Base-by-base conservation (phyloP, 306 rosid species). In the Corylus avellana region DNA sequence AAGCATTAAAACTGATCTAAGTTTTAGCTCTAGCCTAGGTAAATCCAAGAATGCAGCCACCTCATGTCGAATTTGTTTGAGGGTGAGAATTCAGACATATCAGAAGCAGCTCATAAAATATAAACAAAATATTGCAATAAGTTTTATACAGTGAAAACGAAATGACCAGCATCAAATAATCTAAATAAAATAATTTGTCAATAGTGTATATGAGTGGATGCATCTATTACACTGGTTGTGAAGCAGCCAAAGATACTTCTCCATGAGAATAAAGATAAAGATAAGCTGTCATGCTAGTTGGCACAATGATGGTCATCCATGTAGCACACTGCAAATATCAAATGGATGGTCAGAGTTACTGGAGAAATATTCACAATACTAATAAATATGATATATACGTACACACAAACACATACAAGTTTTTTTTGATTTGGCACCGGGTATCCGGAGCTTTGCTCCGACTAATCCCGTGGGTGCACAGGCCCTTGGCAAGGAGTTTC, bases 141-240 rank as follows among this genome's bases (percentile, higher is more conserved):
- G n/a, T 0, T 22, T 12, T 20, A 22, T 20, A 72, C 27, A 86
- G 72, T 70, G 42, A 77, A 70, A 53, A 77, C 18, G 22, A 70
- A 67, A 80, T 42, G 8, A 72, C 37, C 5, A 39, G 4, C 46
- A 56, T 48, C 12, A 73, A 72, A 37, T 42, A 73, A 73, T 72
- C 46, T 51, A 68, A 82, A 72, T 63, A 73, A 72, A 64, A 62
- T 17, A 4, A 37, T 55, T 44, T 46, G 61, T 74, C 69, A 75
- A 75, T 42, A 79, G 74, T 53, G 68, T 58, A 62, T 77, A 77
- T 78, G 86, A 82, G 85, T 85, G 92, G 98, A 92, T 86, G 94
- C 97, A 80, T 93, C 97, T 96, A 96, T 96, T 96, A 93, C 99
- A 96, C 99, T 87, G 99, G 99, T 96, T 96, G 99, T 81, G 97